phyloP scores from a whole-genome alignment of 768 basidiomycete species.

The Amanita subjunquillea region DNA sequence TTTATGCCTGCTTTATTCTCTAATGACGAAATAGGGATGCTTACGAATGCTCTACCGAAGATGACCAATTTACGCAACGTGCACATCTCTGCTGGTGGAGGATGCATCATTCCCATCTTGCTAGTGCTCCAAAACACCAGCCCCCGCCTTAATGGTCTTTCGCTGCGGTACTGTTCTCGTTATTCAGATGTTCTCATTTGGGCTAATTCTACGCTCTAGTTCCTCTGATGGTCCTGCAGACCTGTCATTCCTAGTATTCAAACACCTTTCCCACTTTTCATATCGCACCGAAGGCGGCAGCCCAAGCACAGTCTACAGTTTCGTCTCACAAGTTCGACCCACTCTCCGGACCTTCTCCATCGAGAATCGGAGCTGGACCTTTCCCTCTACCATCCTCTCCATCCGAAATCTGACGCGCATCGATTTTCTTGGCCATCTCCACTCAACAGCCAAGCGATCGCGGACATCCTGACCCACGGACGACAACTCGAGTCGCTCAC shows the following conservation, averaged over 20 bases:
- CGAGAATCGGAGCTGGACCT: constrained; percentile 44
- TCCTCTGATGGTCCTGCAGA: constrained; percentile 34
- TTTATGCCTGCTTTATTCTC: background rate
- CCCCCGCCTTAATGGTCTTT: constrained; percentile 45
- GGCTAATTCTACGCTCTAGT: constrained; percentile 13
- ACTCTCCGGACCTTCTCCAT: constrained; percentile 45
- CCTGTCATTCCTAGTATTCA: constrained; percentile 37
- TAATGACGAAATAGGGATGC: constrained; percentile 37
- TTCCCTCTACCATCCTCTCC: constrained; percentile 41
- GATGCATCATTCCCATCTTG: constrained; percentile 41
- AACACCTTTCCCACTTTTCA: constrained; percentile 48
- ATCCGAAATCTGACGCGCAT: constrained; percentile 57
- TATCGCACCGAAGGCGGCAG: constrained; percentile 37
- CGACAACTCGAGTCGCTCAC: constrained; percentile 54
- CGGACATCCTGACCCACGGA: constrained; percentile 50
- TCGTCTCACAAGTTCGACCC: constrained; percentile 41
- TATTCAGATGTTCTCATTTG: background rate
- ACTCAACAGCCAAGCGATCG: constrained; percentile 36
- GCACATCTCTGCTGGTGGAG: constrained; percentile 46
- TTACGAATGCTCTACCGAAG: constrained; percentile 59
- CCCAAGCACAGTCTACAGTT: constrained; percentile 27
- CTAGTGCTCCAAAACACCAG: constrained; percentile 39
- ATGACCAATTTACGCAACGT: constrained; percentile 48
- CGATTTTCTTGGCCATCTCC: constrained; percentile 50
- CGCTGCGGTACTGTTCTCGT: constrained; percentile 33